Evolutionary conservation across 768 basidiomycete genomes (phyloP), one percentile per base, ranked within the genome.

Genomic region (Neoboletus brunneissimus): DNA sequence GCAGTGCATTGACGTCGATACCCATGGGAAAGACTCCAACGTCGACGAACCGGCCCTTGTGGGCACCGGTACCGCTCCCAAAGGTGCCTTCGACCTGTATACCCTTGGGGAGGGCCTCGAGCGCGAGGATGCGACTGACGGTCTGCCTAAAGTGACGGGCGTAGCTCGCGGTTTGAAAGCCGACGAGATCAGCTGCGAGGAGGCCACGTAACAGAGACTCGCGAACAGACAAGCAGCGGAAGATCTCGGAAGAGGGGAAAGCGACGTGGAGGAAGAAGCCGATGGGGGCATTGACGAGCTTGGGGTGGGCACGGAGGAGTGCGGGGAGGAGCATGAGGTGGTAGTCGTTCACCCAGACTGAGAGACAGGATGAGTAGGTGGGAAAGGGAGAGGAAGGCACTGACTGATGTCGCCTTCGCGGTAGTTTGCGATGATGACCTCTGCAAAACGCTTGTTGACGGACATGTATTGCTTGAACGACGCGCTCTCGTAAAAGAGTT

Each of bases 251-350:
- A 41, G 86, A 89, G 4, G 95, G 96, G 76, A 97, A 98, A 3
- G 96, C 91, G 54, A 95, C 94, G 69, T 98, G 96, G 74, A 97
- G 83, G 81, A 98, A 98, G 82, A 98, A 97, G 2, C 89, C 83
- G 57, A 81, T 80, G 41, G 76, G 74, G 2, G 75, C 76, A 15
- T 72, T 54, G 13, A 65, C 50, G 8, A 92, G 68, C 66, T 79
- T 53, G 70, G 77, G 23, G 73, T 79, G 59, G 27, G 85, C 79
- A 48, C 95, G 87, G 29, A 98, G 81, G 73, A 98, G 85, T 42
- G 82, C 79, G 1, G 96, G 96, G 10, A 97, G 83, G 48, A 98
- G 86, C 79, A 97, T 88, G 47, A 98, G 86, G 67, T 99, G 96
- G 73, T 98, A 99, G 75, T 98, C 96, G 73, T 99, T 94, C 4